phyloP scores from a whole-genome alignment of 306 rosid genomes.

The Abrus precatorius region DNA sequence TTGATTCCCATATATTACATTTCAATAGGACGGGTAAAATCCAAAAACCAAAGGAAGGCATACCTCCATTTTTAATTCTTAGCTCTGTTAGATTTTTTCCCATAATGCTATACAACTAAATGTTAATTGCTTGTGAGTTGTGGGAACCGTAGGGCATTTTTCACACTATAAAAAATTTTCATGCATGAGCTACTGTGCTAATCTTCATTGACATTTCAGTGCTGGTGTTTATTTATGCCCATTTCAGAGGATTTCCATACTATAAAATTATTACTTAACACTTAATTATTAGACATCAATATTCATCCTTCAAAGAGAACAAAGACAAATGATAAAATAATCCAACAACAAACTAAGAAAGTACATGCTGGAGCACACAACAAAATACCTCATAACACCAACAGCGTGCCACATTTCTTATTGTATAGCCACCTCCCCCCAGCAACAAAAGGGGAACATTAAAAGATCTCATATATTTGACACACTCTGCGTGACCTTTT shows the following conservation, averaged over 20 bases:
- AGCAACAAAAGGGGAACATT: slow-evolving; percentile 63
- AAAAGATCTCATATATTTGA: slow-evolving; percentile 60
- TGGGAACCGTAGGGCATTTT: slow-evolving; percentile 1
- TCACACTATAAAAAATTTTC: background rate
- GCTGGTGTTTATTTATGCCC: background rate
- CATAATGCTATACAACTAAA: background rate
- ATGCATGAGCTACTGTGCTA: background rate
- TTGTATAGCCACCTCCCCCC: slow-evolving; percentile 65
- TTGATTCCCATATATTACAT: slow-evolving; percentile 27
- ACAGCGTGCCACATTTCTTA: slow-evolving; percentile 65
- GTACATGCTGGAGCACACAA: slow-evolving; percentile 12
- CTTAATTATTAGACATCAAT: background rate
- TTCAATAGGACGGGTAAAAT: background rate
- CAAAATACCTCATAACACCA: slow-evolving; percentile 67
- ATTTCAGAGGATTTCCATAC: background rate
- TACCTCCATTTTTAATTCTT: background rate
- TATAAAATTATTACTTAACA: background rate
- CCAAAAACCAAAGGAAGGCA: slow-evolving; percentile 2
- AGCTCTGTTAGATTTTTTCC: background rate
- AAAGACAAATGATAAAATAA: background rate
- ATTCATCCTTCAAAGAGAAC: background rate
- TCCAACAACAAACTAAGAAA: slow-evolving; percentile 37
- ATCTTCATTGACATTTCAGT: slow-evolving; percentile 3
- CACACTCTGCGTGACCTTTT: slow-evolving; percentile 60
- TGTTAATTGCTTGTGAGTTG: slow-evolving; percentile 4